Evolutionary conservation across 805 yeast genomes (phyloP), one percentile per base, ranked within the genome.

Genomic region (Huiozyma naganishii): DNA sequence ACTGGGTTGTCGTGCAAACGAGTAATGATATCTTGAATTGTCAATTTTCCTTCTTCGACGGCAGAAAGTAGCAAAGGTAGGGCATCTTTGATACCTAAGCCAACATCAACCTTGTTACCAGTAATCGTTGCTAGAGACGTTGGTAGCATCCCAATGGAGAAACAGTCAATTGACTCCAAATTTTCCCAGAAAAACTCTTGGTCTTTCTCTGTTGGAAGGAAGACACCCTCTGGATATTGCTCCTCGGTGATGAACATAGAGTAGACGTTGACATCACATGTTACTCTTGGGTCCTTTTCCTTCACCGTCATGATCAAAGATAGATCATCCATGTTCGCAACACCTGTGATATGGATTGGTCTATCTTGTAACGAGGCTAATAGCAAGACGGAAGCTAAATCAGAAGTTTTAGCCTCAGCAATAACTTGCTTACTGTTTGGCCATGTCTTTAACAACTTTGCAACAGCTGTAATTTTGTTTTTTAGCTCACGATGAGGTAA

Each of bases 341-440:
- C 92, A 52, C 84, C 88, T 44, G 95, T 85, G 54, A 90, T 80
- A 65, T 90, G 97, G 51, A 90, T 82, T 36, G 87, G 71, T 58
- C 95, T 77, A 67, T 70, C 75, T 71, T 85, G 88, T 60, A 90
- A 74, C 28, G 95, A 83, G 37, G 97, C 95, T 66, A 90, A 71
- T 57, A 90, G 74, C 61, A 90, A 70, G 38, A 89, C 82, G 3
- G 95, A 84, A n/a, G 97, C 97, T 58, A 90, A 72, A 57, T 87
- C 90, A 35, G 96, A 84, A 27, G 90, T 80, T 62, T 77, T 80
- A 41, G 97, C 96, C 66, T 90, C 97, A 36, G 96, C 87, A 50
- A 89, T 74, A 48, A 90, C 82, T 47, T 92, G 90, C 69, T 87
- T 88, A 55, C 66, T 66, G 41, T 73, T 71, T 42, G 95, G 95